Conservation (phyloP, 352 stramenopile genomes). For the Plasmopara muralis region DNA sequence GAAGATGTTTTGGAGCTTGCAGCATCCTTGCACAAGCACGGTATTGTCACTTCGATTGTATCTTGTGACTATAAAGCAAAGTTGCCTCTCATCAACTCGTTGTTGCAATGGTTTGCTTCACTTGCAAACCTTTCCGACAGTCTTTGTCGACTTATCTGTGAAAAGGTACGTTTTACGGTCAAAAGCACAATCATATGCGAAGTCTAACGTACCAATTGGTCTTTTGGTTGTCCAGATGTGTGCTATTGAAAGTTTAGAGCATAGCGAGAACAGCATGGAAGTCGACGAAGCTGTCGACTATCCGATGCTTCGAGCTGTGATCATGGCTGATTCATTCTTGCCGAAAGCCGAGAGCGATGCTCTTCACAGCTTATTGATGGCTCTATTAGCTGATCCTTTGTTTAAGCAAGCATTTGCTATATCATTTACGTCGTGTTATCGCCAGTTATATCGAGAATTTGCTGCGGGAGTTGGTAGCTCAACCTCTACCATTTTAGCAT, state of each 20-base stretch:
- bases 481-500: constrained; percentile 85
- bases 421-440: constrained; percentile 94
- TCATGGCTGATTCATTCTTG: constrained; percentile 79
- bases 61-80: constrained; percentile 70
- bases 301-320: constrained; percentile 63
- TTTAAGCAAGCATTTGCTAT: constrained; percentile 96
- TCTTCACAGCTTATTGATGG: constrained; percentile 93
- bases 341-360: constrained; percentile 69
- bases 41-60: constrained; percentile 76
- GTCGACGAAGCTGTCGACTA: constrained; percentile 39
- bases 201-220: constrained; percentile 10
- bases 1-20: constrained; percentile 75
- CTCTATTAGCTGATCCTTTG: constrained; percentile 91
- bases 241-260: constrained; percentile 31
- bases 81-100: constrained; percentile 52
- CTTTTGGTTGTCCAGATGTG: constrained; percentile 22
- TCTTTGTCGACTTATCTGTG: constrained; percentile 78
- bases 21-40: constrained; percentile 50
- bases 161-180: constrained; percentile 34
- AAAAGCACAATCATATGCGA: not conserved
- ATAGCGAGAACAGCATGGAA: constrained; percentile 33
- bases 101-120: constrained; percentile 74
- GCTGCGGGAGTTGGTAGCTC: constrained; percentile 63
- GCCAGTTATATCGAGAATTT: constrained; percentile 73
- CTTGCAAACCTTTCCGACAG: constrained; percentile 77